Evolutionary conservation across 1,284 basidiomycete genomes (phyloP), one percentile per base, ranked within the genome.

Genomic region (Ustilago vetiveriae): DNA sequence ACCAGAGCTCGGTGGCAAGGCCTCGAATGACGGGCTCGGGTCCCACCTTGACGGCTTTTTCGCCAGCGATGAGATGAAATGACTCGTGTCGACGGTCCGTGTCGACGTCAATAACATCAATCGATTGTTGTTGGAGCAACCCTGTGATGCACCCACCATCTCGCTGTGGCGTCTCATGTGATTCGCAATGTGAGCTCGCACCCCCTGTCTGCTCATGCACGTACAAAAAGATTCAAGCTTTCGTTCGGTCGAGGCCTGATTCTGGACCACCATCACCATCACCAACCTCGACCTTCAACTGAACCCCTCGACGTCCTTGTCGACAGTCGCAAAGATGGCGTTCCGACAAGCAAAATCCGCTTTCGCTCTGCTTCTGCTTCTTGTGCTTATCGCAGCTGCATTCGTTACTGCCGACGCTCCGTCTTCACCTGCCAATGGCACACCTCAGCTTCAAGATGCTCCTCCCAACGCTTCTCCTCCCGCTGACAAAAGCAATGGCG

Each of bases 341-440:
- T 7, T 13, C 13, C 27, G 27, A 29, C 27, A 13, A 29, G 23
- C 19, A 14, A 24, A 11, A 36, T 29, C 27, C 47, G 35, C 17
- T 27, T 37, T 64, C 44, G 36, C 48, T 0, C 21, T 29, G 11
- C 21, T 64, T 2, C 22, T 57, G 6, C 32, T 57, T 13, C 50
- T 48, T 13, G 26, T 63, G 3, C 26, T 44, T 2, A 9, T 55
- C n/a, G 30, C 47, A 14, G 42, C 49, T 16, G 24, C 38, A 16
- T 26, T 37, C 8, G 42, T 54, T 32, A 49, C 47, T 10, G 51
- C 58, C 0, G 36, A 14, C 6, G 45, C 35, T 3, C 0, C 44
- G 26, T 26, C 50, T 3, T 5, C 48, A 8, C 29, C 33, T n/a
- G 11, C 11, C 4, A 16, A 37, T 21, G 29, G 22, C 24, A 17